These are phyloP conservation scores for Candida endomychidarum DNA, from an alignment of 805 yeast species.

Conservation along the genomic window DNA sequence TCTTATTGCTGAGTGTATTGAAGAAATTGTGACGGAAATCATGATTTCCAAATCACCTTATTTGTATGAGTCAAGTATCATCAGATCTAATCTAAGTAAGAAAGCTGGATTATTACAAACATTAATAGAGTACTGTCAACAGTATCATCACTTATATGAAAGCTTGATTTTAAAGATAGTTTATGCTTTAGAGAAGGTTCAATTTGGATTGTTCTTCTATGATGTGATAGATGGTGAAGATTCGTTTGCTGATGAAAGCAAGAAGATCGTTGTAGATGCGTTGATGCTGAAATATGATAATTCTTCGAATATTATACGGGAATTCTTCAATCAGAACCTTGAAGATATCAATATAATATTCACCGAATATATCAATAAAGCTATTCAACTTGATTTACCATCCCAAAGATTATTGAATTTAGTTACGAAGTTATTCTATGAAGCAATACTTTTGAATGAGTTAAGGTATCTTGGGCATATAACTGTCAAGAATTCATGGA, in stretches of 20 bases:
- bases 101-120: constrained; percentile 47
- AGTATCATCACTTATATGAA: constrained; percentile 27
- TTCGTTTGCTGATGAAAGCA: constrained; percentile 3
- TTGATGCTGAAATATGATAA: not conserved
- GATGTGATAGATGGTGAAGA: constrained; percentile 16
- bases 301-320: constrained; percentile 21
- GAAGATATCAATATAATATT: constrained; percentile 27
- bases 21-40: constrained; percentile 54
- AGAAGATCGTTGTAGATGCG: constrained; percentile 8
- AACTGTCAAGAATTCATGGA: constrained; percentile 42
- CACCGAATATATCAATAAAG: constrained; percentile 25
- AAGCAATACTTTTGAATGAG: constrained; percentile 42
- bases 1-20: constrained; percentile 37
- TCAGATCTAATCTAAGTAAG: constrained; percentile 50
- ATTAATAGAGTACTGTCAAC: constrained; percentile 45
- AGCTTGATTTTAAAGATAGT: constrained; percentile 1
- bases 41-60: constrained; percentile 55
- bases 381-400: constrained; percentile 19
- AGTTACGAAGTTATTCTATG: constrained; percentile 24
- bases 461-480: constrained; percentile 27
- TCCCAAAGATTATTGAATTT: constrained; percentile 19
- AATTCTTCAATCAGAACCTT: constrained; percentile 26
- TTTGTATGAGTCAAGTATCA: constrained; percentile 52
- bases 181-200: constrained; percentile 27
- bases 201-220: constrained; percentile 51